A percentile compares a stretch with the other conserved stretches of the same genome.
These are phyloP conservation scores for Triticum monococcum DNA, from an alignment of 176 grass and related monocot genomes.

Conservation along the genomic window DNA sequence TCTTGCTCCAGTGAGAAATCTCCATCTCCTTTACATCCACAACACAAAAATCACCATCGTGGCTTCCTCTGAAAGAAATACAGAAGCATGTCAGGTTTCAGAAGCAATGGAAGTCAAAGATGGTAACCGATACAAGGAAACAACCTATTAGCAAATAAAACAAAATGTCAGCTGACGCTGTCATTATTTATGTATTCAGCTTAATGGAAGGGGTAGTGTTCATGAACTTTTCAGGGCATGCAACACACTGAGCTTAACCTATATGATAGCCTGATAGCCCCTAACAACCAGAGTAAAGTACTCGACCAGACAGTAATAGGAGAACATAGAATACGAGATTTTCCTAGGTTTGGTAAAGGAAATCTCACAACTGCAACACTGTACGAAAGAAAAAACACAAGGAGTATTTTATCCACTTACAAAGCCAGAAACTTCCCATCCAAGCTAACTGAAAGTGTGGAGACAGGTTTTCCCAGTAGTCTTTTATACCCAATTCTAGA, in stretches of 20 bases:
- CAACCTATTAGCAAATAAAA: slow-evolving; percentile 3
- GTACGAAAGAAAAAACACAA: not conserved
- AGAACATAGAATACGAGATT: not conserved
- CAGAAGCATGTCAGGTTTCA: not conserved
- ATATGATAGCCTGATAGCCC: not conserved
- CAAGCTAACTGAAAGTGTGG: slow-evolving; percentile 91
- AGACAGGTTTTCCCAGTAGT: slow-evolving; percentile 75
- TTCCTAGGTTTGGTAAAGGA: slow-evolving; percentile 8
- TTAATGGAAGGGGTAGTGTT: not conserved
- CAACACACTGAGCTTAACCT: not conserved
- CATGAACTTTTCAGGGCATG: not conserved
- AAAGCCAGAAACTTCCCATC: slow-evolving; percentile 91
- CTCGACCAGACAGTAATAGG: not conserved
- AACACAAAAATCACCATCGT: slow-evolving; percentile 83
- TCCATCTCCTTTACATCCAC: slow-evolving; percentile 90
- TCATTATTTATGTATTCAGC: not conserved
- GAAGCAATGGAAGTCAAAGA: not conserved
- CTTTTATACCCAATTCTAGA: slow-evolving; percentile 88
- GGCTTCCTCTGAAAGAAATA: slow-evolving; percentile 63
- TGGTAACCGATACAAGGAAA: not conserved
- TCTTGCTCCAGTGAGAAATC: slow-evolving; percentile 91
- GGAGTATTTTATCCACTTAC: slow-evolving; percentile 56
- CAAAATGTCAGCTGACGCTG: not conserved
- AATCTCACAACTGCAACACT: slow-evolving; percentile 16
- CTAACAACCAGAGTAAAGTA: not conserved